phyloP scores from a whole-genome alignment of 139 green algal genomes.

The Yamagishiella unicocca region DNA sequence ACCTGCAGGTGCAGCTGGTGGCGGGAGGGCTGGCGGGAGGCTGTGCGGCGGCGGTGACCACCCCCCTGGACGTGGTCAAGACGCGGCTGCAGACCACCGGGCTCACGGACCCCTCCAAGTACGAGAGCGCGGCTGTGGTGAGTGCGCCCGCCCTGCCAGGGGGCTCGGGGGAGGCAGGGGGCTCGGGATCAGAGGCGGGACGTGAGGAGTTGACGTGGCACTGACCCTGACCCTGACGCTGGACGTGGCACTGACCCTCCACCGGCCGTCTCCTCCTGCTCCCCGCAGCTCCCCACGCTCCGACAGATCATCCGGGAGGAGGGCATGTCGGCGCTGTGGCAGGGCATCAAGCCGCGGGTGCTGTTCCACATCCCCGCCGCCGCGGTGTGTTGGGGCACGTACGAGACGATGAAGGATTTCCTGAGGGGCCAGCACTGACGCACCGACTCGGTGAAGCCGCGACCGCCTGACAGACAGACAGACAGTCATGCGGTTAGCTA shows the following conservation, averaged over 20 bases:
- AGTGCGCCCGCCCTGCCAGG: neutral
- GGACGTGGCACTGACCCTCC: neutral
- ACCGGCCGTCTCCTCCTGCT: neutral
- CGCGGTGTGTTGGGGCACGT: conserved; percentile 95
- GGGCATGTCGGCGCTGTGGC: conserved; percentile 81
- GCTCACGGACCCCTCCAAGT: conserved; percentile 50
- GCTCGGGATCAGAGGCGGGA: neutral
- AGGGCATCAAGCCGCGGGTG: conserved; percentile 87
- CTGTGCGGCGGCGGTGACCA: conserved; percentile 81
- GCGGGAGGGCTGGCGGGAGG: conserved; percentile 86
- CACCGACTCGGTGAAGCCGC: too few species aligned
- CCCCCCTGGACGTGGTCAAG: conserved; percentile 94
- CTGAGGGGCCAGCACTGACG: conserved; percentile 60
- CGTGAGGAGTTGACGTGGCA: neutral
- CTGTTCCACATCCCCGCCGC: conserved; percentile 95
- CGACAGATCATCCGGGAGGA: conserved; percentile 85
- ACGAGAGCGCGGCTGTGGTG: conserved; percentile 26
- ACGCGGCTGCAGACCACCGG: conserved; percentile 92
- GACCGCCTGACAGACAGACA: too few species aligned
- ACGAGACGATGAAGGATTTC: conserved; percentile 90
- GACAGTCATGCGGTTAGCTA: too few species aligned
- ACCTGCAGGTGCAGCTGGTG: conserved; percentile 70
- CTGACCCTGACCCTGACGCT: neutral
- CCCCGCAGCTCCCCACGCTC: conserved; percentile 74
- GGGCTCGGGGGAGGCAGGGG: conserved; percentile 7